Conservation (phyloP, 768 basidiomycete species). For the Trametopsis cervina region DNA sequence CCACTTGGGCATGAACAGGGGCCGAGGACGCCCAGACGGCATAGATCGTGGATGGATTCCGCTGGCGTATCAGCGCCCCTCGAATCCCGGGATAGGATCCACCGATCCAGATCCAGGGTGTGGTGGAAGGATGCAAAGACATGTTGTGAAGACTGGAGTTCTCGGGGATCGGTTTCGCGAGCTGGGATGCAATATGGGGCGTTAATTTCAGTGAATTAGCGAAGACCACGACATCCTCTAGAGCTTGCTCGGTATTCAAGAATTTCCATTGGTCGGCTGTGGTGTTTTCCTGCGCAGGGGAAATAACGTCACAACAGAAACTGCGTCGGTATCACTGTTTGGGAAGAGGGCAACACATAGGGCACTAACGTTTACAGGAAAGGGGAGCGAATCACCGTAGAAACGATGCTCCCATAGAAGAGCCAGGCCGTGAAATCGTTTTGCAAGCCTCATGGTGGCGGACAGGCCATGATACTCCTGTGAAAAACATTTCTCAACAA, state of each 20-base stretch:
- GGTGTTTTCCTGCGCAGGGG: constrained; percentile 31
- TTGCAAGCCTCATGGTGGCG: constrained; percentile 40
- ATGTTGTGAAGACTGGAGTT: not conserved
- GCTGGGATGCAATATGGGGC: no score
- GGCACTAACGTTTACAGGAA: constrained; percentile 35
- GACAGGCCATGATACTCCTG: constrained; percentile 43
- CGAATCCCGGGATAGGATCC: constrained; percentile 45
- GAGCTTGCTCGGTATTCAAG: constrained; percentile 41
- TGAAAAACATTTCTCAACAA: not conserved
- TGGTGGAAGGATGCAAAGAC: constrained; percentile 32
- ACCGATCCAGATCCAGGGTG: constrained; percentile 43
- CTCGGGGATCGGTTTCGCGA: no score
- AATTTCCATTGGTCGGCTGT: constrained; percentile 40
- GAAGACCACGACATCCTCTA: constrained; percentile 44
- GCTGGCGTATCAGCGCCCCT: constrained; percentile 36
- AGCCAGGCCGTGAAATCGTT: constrained; percentile 38
- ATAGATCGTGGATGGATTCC: constrained; percentile 39
- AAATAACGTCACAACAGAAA: not conserved
- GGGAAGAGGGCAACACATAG: not conserved
- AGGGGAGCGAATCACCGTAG: constrained; percentile 41
- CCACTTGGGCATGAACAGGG: constrained; percentile 42
- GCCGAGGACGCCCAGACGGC: constrained; percentile 45
- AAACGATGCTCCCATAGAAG: constrained; percentile 46
- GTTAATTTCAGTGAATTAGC: constrained; percentile 33
- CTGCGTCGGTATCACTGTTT: not conserved